phyloP scores from a whole-genome alignment of 2,329 filamentous ascomycete species.

The Cladosporium sp. region DNA sequence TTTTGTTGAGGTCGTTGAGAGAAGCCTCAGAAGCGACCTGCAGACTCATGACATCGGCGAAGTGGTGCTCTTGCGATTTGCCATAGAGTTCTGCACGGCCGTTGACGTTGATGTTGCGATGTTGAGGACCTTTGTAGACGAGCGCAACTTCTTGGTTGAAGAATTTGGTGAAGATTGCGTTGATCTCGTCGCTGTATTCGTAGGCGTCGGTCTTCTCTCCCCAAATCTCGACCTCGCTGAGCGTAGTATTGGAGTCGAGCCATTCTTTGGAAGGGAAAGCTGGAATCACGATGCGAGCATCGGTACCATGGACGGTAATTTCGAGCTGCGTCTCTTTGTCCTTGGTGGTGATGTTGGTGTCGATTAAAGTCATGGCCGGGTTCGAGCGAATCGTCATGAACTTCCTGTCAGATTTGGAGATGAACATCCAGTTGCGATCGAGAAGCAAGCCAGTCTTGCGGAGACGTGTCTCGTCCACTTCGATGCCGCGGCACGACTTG shows the following conservation, averaged over 20 bases:
- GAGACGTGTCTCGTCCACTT: conserved; percentile 49
- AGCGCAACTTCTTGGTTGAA: conserved; percentile 53
- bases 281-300: conserved; percentile 48
- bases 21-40: conserved; percentile 54
- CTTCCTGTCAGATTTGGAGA: conserved; percentile 47
- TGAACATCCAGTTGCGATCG: conserved; percentile 65
- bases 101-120: conserved; percentile 53
- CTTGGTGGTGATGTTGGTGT: conserved; percentile 46
- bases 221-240: conserved; percentile 55
- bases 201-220: conserved; percentile 54
- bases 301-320: conserved; percentile 44
- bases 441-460: conserved; percentile 56
- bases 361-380: conserved; percentile 60
- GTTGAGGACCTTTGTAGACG: conserved; percentile 59
- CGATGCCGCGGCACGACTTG: conserved; percentile 62
- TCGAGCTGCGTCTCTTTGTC: conserved; percentile 37
- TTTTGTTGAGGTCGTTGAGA: conserved; percentile 54
- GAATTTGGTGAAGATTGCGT: conserved; percentile 52
- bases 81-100: conserved; percentile 53
- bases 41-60: conserved; percentile 57
- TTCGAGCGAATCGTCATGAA: conserved; percentile 62
- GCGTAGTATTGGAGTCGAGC: conserved; percentile 51
- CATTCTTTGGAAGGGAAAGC: conserved; percentile 52
- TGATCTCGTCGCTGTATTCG: conserved; percentile 50
- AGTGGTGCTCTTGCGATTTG: conserved; percentile 42